Evolutionary conservation across 768 basidiomycete genomes (phyloP).

Genomic region (Mycena amicta): DNA sequence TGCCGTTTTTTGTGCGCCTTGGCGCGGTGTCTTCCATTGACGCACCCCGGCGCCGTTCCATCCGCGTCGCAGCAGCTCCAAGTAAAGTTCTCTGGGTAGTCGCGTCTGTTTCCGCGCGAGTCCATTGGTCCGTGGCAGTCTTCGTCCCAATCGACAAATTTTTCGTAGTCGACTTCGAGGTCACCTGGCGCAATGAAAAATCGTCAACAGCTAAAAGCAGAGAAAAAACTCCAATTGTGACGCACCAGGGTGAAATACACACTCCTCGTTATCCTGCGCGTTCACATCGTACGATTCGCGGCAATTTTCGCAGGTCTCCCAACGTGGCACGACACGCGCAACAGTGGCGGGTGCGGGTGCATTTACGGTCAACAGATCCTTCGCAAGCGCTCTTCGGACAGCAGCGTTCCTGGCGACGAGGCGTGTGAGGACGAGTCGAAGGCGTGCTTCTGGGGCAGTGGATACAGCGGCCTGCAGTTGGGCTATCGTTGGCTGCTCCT

Average conservation of each 20-base stretch:
- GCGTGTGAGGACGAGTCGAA: constrained; percentile 42
- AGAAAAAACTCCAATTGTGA: not conserved
- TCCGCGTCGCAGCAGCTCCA: constrained; percentile 55
- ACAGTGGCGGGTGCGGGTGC: constrained; percentile 37
- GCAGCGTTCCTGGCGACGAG: constrained; percentile 43
- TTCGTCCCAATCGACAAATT: constrained; percentile 52
- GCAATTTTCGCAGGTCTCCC: constrained; percentile 52
- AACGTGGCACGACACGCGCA: constrained; percentile 45
- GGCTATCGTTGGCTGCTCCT: constrained; percentile 36
- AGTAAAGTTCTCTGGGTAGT: constrained; percentile 49
- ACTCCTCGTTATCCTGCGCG: constrained; percentile 42
- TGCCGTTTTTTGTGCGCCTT: constrained; percentile 40
- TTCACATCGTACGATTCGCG: constrained; percentile 49
- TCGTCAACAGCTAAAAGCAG: not conserved
- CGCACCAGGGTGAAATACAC: constrained; percentile 55
- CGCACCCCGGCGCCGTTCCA: constrained; percentile 42
- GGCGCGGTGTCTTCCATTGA: constrained; percentile 37
- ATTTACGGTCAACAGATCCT: constrained; percentile 45
- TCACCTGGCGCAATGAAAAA: constrained; percentile 40
- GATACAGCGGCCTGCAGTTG: constrained; percentile 47
- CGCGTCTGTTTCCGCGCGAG: constrained; percentile 37
- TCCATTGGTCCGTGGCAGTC: constrained; percentile 50
- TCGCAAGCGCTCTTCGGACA: constrained; percentile 44
- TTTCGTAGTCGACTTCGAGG: constrained; percentile 41
- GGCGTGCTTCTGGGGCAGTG: constrained; percentile 43